Percentiles rank a stretch among this genome's conserved stretches.
Evolutionary conservation across 2,329 filamentous ascomycete species (phyloP).

Genomic region (Cytospora leucostoma): DNA sequence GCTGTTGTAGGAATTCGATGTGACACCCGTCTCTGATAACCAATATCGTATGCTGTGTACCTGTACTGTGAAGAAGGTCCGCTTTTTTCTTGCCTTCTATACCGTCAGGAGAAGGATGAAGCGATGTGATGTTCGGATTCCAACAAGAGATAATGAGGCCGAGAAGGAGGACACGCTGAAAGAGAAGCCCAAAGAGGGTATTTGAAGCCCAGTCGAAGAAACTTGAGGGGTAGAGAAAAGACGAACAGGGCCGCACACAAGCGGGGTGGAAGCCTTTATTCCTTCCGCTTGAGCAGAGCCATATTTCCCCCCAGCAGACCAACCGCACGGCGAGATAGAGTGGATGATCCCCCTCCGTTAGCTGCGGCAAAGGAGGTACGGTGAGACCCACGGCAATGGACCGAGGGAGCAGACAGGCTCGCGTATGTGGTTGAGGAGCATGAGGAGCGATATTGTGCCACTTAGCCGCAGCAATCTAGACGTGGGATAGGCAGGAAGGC

Average conservation of each 20-base stretch:
- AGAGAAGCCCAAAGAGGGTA: constrained; percentile 9
- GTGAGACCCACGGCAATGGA: constrained; percentile 18
- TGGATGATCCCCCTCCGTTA: constrained; percentile 7
- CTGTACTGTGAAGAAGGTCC: neutral
- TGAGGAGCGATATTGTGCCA: constrained; percentile 13
- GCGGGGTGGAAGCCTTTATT: constrained; percentile 27
- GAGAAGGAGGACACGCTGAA: constrained; percentile 4
- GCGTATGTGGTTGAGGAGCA: constrained; percentile 14
- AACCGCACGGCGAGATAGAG: constrained; percentile 18
- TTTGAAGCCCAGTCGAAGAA: neutral
- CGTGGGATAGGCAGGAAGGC: neutral
- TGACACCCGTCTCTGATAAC: neutral
- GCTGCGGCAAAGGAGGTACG: constrained; percentile 19
- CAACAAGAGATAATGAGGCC: neutral
- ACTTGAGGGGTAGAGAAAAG: constrained; percentile 1
- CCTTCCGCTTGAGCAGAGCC: constrained; percentile 1
- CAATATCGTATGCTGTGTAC: neutral
- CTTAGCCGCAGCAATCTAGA: constrained; percentile 12
- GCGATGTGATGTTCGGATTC: neutral
- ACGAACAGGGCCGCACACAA: constrained; percentile 17
- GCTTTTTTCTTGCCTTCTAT: neutral
- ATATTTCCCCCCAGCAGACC: constrained; percentile 15
- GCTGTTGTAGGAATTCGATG: neutral
- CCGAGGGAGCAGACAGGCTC: constrained; percentile 10
- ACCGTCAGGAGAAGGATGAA: neutral